Conservation (phyloP, 768 basidiomycete species). For the Hemileccinum impolitum region DNA sequence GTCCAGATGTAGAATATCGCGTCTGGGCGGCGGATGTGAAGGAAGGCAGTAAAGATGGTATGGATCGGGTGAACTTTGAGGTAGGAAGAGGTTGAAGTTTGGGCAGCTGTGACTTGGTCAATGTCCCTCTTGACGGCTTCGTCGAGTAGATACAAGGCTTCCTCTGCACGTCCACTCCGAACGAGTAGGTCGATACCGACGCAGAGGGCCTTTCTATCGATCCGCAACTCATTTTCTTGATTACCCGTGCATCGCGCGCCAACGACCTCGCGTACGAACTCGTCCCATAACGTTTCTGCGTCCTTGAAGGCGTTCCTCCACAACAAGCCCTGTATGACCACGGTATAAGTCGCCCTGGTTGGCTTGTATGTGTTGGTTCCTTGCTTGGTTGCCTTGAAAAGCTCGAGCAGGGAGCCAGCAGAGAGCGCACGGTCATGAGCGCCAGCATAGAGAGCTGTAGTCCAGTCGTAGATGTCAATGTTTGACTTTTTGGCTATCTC, state of each 20-base stretch:
- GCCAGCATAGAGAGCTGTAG: conserved; percentile 43
- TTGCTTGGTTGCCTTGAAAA: conserved; percentile 35
- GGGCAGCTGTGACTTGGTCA: not conserved
- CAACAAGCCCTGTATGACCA: conserved; percentile 53
- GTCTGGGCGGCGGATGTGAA: conserved; percentile 55
- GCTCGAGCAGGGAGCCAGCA: conserved; percentile 32
- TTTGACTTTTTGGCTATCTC: conserved; percentile 18
- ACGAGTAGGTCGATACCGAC: conserved; percentile 51
- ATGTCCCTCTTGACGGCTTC: conserved; percentile 29
- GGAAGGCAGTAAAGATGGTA: conserved; percentile 47
- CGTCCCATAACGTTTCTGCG: conserved; percentile 45
- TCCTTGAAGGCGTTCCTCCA: conserved; percentile 36
- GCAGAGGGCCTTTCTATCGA: conserved; percentile 49
- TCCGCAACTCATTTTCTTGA: conserved; percentile 5
- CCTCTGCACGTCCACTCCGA: conserved; percentile 38
- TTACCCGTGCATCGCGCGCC: not conserved
- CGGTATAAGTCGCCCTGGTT: conserved; percentile 48
- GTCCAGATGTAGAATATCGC: conserved; percentile 67
- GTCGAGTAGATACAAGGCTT: conserved; percentile 52
- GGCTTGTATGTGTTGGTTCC: conserved; percentile 34
- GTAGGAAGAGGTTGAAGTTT: conserved; percentile 3
- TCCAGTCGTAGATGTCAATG: conserved; percentile 46
- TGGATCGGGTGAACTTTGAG: conserved; percentile 34
- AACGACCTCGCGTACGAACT: conserved; percentile 27
- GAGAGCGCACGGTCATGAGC: conserved; percentile 37